Evolutionary conservation across 2,329 filamentous ascomycete species (phyloP).

Genomic region (Paecilomyces niveus): DNA sequence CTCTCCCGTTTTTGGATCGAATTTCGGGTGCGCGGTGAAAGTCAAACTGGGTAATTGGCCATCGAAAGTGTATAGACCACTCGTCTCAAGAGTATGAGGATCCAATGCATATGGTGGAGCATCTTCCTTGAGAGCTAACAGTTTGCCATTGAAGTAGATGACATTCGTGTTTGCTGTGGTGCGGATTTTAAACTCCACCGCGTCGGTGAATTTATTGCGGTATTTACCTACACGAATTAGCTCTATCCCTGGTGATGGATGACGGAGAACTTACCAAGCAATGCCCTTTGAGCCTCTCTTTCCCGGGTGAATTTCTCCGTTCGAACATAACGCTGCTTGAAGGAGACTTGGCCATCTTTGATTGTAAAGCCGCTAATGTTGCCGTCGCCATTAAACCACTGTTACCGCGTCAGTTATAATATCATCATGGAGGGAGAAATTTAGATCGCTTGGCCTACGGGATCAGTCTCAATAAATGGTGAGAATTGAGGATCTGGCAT

Average conservation of each 20-base stretch:
- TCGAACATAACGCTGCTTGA: slow-evolving; percentile 32
- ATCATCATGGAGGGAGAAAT: not conserved
- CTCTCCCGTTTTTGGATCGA: slow-evolving; percentile 44
- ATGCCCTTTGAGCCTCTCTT: slow-evolving; percentile 25
- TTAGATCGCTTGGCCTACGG: slow-evolving; percentile 6
- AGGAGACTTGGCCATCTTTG: slow-evolving; percentile 23
- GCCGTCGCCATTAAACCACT: slow-evolving; percentile 35
- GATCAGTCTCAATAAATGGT: slow-evolving; percentile 21
- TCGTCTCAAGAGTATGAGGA: slow-evolving; percentile 41
- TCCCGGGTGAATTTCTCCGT: slow-evolving; percentile 37
- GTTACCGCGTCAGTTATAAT: not conserved
- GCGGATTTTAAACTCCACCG: slow-evolving; percentile 24
- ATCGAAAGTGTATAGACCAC: slow-evolving; percentile 43
- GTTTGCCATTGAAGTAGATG: slow-evolving; percentile 49
- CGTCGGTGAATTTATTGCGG: slow-evolving; percentile 35
- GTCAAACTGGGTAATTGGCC: slow-evolving; percentile 42
- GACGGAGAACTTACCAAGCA: slow-evolving; percentile 12
- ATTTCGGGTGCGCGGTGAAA: slow-evolving; percentile 47
- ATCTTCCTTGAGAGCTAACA: slow-evolving; percentile 41
- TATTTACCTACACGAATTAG: slow-evolving; percentile 26
- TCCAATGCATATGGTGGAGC: slow-evolving; percentile 48
- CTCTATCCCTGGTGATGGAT: not conserved
- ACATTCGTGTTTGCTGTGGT: slow-evolving; percentile 52
- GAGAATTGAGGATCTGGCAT: slow-evolving; percentile 41
- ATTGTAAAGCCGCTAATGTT: slow-evolving; percentile 33